phyloP scores from a whole-genome alignment of 108 stramenopile genomes.

The Conticribra guillardii region DNA sequence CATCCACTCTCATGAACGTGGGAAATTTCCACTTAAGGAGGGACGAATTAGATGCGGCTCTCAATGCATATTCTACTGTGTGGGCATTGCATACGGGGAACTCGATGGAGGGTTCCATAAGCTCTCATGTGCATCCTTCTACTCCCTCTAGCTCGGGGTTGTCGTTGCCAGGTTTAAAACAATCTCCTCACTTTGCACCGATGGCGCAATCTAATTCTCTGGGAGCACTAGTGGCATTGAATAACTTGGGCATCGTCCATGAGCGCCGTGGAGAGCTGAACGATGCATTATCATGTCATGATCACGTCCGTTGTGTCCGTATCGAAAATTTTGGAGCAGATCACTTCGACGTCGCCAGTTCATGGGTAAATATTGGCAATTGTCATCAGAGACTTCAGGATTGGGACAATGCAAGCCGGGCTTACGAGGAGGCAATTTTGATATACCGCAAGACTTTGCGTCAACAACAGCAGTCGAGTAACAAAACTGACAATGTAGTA shows the following conservation, averaged over 20 bases:
- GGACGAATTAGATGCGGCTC: conserved; percentile 37
- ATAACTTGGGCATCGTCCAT: conserved; percentile 36
- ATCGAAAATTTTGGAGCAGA: not conserved
- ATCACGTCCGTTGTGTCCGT: conserved; percentile 9
- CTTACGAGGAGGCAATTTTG: conserved; percentile 7
- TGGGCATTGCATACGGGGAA: conserved; percentile 22
- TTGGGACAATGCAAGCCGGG: conserved; percentile 13
- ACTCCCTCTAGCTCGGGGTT: no score
- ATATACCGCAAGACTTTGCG: conserved; percentile 17
- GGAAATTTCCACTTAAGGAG: conserved; percentile 39
- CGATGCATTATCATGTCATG: conserved; percentile 26
- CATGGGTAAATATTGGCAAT: conserved; percentile 36
- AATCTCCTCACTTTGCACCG: not conserved
- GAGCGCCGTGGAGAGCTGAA: conserved; percentile 27
- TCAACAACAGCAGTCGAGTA: not conserved
- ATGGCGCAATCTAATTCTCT: not conserved
- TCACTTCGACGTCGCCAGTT: conserved; percentile 14
- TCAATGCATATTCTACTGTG: conserved; percentile 34
- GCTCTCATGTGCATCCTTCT: no score
- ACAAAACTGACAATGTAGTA: not conserved
- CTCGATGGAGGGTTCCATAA: not conserved
- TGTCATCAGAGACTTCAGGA: conserved; percentile 17
- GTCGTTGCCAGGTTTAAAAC: not conserved
- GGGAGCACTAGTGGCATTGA: conserved; percentile 29
- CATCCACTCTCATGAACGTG: conserved; percentile 32